Conservation (phyloP, 2,329 filamentous ascomycete genomes). For the Westerdykella ornata region DNA sequence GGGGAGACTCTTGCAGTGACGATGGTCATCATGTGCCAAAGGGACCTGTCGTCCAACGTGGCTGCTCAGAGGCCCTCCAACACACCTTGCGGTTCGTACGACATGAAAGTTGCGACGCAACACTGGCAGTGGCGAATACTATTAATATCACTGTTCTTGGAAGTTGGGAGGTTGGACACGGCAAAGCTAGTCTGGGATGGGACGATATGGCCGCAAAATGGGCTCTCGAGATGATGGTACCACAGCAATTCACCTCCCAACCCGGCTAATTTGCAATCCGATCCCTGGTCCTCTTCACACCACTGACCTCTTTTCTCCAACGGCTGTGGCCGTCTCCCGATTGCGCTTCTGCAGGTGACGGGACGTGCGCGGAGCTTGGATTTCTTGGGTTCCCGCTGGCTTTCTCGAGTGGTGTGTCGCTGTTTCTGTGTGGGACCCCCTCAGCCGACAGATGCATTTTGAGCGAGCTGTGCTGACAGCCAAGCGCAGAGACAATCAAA, state of each 20-base stretch:
- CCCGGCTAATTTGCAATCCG: neutral
- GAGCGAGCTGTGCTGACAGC: neutral
- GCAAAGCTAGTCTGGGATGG: too few species aligned
- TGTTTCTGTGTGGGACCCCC: neutral
- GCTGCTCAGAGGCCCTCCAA: neutral
- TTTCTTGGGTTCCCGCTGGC: too few species aligned
- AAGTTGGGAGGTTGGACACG: neutral
- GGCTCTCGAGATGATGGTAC: neutral
- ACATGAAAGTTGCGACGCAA: too few species aligned
- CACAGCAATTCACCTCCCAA: neutral
- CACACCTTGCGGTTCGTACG: neutral
- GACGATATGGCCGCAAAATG: neutral
- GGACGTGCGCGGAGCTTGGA: too few species aligned
- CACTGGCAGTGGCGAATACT: neutral
- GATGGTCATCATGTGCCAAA: too few species aligned
- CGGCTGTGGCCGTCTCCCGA: too few species aligned
- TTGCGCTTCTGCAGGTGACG: too few species aligned
- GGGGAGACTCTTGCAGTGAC: too few species aligned
- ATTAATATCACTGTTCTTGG: neutral
- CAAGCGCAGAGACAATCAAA: neutral
- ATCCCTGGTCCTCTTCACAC: neutral
- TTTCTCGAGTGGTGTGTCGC: neutral
- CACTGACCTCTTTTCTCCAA: too few species aligned
- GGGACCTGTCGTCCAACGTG: neutral
- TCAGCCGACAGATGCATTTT: neutral